phyloP scores from a whole-genome alignment of 805 yeast species.

The Pichia gijzeniarum region DNA sequence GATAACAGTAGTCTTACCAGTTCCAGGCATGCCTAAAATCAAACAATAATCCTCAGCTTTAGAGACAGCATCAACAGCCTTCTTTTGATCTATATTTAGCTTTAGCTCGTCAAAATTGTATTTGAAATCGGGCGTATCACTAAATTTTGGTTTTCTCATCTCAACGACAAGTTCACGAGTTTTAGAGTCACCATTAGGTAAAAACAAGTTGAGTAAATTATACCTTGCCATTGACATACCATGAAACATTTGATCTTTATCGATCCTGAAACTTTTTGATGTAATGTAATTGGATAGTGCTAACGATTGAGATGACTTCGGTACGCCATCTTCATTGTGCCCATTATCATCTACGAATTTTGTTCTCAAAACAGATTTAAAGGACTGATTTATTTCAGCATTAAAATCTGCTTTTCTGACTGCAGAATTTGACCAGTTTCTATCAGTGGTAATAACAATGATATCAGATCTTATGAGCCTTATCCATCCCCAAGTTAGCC shows the following conservation, averaged over 20 bases:
- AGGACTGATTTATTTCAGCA: constrained; percentile 39
- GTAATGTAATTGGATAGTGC: neutral
- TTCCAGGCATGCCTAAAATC: constrained; percentile 96
- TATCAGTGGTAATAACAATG: constrained; percentile 45
- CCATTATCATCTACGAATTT: neutral
- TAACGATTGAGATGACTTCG: neutral
- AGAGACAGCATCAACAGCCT: constrained; percentile 62
- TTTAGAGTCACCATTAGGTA: constrained; percentile 37
- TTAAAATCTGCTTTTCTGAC: constrained; percentile 39
- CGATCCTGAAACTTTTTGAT: constrained; percentile 51
- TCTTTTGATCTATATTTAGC: constrained; percentile 66
- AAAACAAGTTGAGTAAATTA: constrained; percentile 65
- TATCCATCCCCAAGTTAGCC: constrained; percentile 59
- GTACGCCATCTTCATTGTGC: neutral
- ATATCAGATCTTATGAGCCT: constrained; percentile 35
- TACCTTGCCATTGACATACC: constrained; percentile 72
- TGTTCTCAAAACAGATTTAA: constrained; percentile 38
- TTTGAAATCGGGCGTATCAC: constrained; percentile 18
- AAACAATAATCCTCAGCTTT: constrained; percentile 68
- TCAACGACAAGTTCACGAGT: constrained; percentile 51
- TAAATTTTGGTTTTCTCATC: constrained; percentile 39
- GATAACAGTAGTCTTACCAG: constrained; percentile 90
- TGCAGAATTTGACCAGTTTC: constrained; percentile 40
- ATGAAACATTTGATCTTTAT: constrained; percentile 69
- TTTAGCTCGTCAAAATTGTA: constrained; percentile 8